phyloP scores from a whole-genome alignment of 2,329 filamentous ascomycete genomes.

The Fusarium nisikadoi region DNA sequence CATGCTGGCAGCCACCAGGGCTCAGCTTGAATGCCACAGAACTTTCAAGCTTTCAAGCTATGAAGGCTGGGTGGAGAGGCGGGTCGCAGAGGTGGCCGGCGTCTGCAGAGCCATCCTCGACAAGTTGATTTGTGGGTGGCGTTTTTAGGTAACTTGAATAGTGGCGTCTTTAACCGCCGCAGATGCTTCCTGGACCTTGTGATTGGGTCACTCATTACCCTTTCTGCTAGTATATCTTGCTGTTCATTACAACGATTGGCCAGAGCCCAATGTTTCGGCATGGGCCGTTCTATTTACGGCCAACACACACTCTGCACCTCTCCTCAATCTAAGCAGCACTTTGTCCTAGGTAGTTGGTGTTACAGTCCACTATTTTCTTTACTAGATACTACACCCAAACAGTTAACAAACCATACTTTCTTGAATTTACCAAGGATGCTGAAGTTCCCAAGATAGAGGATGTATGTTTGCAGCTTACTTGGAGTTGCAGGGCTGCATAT shows the following conservation, averaged over 20 bases:
- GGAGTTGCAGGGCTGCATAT: neutral
- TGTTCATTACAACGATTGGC: neutral
- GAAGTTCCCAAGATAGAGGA: neutral
- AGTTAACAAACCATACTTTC: neutral
- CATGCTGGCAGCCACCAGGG: neutral
- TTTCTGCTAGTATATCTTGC: neutral
- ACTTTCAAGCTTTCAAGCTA: neutral
- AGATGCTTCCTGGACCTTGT: neutral
- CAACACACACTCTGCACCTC: neutral
- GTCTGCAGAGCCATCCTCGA: conserved; percentile 14
- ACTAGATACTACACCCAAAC: neutral
- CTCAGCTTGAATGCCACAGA: neutral
- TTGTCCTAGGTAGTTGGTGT: conserved; percentile 3
- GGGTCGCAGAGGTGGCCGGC: conserved; percentile 32
- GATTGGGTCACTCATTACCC: neutral
- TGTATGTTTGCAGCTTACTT: neutral
- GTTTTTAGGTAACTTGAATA: neutral
- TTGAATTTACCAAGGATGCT: neutral
- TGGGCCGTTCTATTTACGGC: conserved; percentile 20
- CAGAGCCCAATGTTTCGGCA: neutral
- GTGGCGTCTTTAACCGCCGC: conserved; percentile 8
- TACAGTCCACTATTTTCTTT: conserved; percentile 5
- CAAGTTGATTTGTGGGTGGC: conserved; percentile 14
- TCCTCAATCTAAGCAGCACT: neutral
- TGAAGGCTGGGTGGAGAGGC: neutral